A percentile compares a stretch with the other conserved stretches of the same genome.
Evolutionary conservation across 2,329 filamentous ascomycete species (phyloP).

Genomic region (Chrysosporium queenslandicum): DNA sequence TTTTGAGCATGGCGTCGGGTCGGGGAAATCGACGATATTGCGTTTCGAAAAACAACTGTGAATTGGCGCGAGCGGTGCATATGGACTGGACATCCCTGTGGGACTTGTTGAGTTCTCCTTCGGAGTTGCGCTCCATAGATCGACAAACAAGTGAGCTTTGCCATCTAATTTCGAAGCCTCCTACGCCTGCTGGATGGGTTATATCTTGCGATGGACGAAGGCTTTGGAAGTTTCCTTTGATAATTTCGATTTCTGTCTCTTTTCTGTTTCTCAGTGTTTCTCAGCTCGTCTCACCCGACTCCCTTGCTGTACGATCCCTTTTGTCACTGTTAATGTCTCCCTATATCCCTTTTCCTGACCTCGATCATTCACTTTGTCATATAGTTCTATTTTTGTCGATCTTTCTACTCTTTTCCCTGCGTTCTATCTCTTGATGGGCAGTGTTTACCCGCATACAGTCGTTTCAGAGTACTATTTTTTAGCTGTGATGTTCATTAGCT

Average conservation of each 20-base stretch:
- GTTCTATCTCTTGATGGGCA: background rate
- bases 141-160: background rate
- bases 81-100: background rate
- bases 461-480: background rate
- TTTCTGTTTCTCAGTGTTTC: background rate
- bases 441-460: background rate
- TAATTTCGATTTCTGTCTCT: background rate
- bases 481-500: background rate
- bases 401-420: background rate
- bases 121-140: background rate
- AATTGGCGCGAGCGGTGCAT: background rate
- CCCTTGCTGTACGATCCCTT: background rate
- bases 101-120: conserved; percentile 2
- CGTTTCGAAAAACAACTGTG: background rate
- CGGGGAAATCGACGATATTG: background rate
- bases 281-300: background rate
- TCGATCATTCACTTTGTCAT: background rate
- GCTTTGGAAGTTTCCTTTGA: background rate
- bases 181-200: conserved; percentile 4
- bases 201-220: background rate
- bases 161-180: background rate
- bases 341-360: background rate
- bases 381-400: conserved; percentile 13
- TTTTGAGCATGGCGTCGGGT: conserved; percentile 3
- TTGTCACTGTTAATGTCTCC: background rate